Evolutionary conservation across 2,329 filamentous ascomycete species (phyloP).

Genomic region (Nemania abortiva): DNA sequence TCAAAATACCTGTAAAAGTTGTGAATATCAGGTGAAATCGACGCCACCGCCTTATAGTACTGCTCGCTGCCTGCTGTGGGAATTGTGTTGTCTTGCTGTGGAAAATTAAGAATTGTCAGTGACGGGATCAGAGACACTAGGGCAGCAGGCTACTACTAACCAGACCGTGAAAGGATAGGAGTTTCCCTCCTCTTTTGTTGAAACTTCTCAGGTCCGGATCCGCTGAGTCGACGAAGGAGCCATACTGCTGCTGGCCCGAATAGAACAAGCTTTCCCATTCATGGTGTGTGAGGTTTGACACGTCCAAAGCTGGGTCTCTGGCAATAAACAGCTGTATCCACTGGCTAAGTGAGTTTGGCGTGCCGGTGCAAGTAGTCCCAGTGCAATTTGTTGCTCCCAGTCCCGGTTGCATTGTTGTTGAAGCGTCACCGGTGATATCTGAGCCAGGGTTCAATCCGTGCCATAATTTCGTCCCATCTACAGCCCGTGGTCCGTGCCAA

Average conservation of each 20-base stretch:
- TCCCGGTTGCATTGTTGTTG: neutral
- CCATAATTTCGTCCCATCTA: slow-evolving; percentile 38
- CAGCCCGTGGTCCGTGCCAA: slow-evolving; percentile 34
- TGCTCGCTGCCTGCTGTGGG: slow-evolving; percentile 35
- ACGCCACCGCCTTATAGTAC: slow-evolving; percentile 36
- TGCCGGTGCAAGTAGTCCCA: neutral
- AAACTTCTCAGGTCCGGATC: slow-evolving; percentile 41
- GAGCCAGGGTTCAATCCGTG: slow-evolving; percentile 36
- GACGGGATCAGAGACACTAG: neutral
- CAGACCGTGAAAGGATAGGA: slow-evolving; percentile 59
- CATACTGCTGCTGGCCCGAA: slow-evolving; percentile 33
- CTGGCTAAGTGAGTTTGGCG: neutral
- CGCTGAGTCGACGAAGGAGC: slow-evolving; percentile 30
- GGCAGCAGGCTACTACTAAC: slow-evolving; percentile 28
- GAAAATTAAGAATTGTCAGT: neutral
- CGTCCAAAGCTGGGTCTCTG: slow-evolving; percentile 33
- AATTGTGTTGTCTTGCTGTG: slow-evolving; percentile 40
- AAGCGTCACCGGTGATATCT: slow-evolving; percentile 32
- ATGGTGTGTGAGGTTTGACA: slow-evolving; percentile 28
- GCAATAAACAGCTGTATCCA: slow-evolving; percentile 40
- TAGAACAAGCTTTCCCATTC: slow-evolving; percentile 36
- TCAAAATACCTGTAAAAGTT: slow-evolving; percentile 41
- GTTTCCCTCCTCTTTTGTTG: slow-evolving; percentile 39
- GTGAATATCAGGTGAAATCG: slow-evolving; percentile 28
- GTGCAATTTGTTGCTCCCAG: slow-evolving; percentile 28